Evolutionary conservation across 2,329 filamentous ascomycete species (phyloP).

Genomic region (Chrysoporthe puriensis): DNA sequence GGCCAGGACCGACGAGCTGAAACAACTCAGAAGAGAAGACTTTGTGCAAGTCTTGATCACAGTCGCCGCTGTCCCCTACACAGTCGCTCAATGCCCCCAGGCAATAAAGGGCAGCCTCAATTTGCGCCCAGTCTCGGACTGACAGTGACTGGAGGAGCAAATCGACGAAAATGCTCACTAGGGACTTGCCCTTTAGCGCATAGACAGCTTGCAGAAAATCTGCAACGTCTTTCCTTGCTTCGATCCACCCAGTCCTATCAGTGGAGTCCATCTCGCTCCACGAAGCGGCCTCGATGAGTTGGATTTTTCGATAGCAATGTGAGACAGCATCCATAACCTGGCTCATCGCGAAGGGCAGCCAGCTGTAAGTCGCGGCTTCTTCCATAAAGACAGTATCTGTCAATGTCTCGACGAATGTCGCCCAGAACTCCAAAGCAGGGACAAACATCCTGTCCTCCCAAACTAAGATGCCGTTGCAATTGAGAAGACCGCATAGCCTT

Average conservation of each 20-base stretch:
- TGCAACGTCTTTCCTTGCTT: slow-evolving; percentile 77
- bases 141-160: slow-evolving; percentile 55
- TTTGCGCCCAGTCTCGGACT: slow-evolving; percentile 57
- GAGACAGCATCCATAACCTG: slow-evolving; percentile 68
- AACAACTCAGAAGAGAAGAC: slow-evolving; percentile 67
- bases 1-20: slow-evolving; percentile 53
- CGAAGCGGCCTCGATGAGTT: slow-evolving; percentile 62
- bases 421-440: slow-evolving; percentile 80
- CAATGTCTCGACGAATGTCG: slow-evolving; percentile 71
- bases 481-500: slow-evolving; percentile 67
- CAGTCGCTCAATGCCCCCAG: slow-evolving; percentile 70
- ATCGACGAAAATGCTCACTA: slow-evolving; percentile 61
- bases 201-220: slow-evolving; percentile 77
- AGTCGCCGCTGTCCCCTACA: slow-evolving; percentile 58
- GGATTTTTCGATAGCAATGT: slow-evolving; percentile 70
- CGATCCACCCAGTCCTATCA: slow-evolving; percentile 68
- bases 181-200: slow-evolving; percentile 58
- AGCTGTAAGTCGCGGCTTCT: slow-evolving; percentile 50
- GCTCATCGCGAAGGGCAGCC: slow-evolving; percentile 61
- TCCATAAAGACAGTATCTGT: slow-evolving; percentile 60
- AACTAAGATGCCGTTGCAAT: slow-evolving; percentile 67
- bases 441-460: slow-evolving; percentile 77
- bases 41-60: slow-evolving; percentile 60
- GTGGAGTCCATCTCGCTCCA: slow-evolving; percentile 71
- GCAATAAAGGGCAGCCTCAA: slow-evolving; percentile 66